Evolutionary conservation across 1,284 basidiomycete species (phyloP).

Genomic region (Trichosporon ovoides): DNA sequence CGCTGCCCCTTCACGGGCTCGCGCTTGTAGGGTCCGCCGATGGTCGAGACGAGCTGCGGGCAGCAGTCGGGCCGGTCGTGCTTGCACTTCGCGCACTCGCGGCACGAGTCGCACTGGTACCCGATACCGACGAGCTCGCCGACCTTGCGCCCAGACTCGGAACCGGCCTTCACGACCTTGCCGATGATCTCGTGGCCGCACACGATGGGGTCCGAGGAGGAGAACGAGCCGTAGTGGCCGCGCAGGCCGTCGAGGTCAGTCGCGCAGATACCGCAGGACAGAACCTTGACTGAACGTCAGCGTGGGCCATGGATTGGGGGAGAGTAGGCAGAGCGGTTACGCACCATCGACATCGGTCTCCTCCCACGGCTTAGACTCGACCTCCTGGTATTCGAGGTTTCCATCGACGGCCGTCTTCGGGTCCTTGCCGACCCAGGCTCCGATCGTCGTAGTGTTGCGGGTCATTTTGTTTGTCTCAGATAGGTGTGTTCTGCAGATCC

Average conservation of each 20-base stretch:
- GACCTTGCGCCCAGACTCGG: constrained; percentile 25
- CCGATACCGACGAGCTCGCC: constrained; percentile 53
- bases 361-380: constrained; percentile 45
- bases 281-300: constrained; percentile 11
- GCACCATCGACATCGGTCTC: constrained; percentile 47
- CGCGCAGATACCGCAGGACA: constrained; percentile 19
- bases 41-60: constrained; percentile 15
- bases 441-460: constrained; percentile 20
- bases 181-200: constrained; percentile 36
- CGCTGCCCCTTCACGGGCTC: constrained; percentile 23
- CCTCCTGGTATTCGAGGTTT: constrained; percentile 42
- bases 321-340: constrained; percentile 4
- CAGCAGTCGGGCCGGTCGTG: constrained; percentile 25
- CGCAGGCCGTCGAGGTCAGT: constrained; percentile 19
- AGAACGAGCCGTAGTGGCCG: constrained; percentile 14
- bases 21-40: constrained; percentile 8
- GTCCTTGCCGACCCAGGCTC: constrained; percentile 42
- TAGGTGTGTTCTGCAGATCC: too few relatives aligned
- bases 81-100: constrained; percentile 49
- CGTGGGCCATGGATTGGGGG: too few relatives aligned
- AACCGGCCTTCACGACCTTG: constrained; percentile 26
- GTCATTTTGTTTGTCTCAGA: background rate
- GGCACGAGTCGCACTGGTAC: constrained; percentile 51
- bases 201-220: constrained; percentile 5
- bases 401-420: constrained; percentile 37